Evolutionary conservation across 805 yeast genomes (phyloP), one percentile per base, ranked within the genome.

Genomic region (Hanseniaspora jakobsenii): DNA sequence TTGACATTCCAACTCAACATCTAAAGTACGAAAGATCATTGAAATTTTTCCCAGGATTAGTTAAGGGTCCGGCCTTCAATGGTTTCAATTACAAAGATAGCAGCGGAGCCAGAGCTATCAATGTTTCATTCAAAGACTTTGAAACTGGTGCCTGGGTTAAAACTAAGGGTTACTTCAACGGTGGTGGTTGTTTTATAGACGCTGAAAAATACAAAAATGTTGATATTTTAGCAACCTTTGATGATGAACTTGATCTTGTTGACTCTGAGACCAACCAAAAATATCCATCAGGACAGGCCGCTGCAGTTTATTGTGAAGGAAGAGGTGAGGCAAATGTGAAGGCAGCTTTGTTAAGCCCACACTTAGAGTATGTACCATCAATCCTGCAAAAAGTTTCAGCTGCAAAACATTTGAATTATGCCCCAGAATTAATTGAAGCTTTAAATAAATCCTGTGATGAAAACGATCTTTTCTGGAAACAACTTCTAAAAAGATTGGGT

Each of bases 161-260:
- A 26, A 36, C 38, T 2, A 21, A 18, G 14, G 49, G 59, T 32
- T 89, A 85, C 58, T 81, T 76, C 59, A 87, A 91, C 53, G 99
- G 99, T 5, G 99, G 98, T 24, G 80, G 83, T 2, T 70, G 81
- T 10, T 89, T 91, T 63, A 77, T 79, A 10, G 80, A 83, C 57
- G 87, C 94, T 1, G 72, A 73, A 2, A 65, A 66, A 38, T 72
- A 65, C 52, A 60, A 65, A 4, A 70, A 73, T 37, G 85, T 81
- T 2, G 80, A 82, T 50, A 72, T 89, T 0, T 60, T 91, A 36
- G 95, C 95, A 0, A 60, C 69, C 3, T 91, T 82, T 55, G 37
- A 38, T 3, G 48, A 45, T 14, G 55, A 55, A 0, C 83, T 73
- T 1, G 61, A 64, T 0, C 54, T 81, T 7, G 64, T 62, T 3